Percentiles rank a stretch among this genome's conserved stretches.
These are phyloP conservation scores for Sutorius australiensis DNA, from an alignment of 768 basidiomycete genomes.

Conservation along the genomic window DNA sequence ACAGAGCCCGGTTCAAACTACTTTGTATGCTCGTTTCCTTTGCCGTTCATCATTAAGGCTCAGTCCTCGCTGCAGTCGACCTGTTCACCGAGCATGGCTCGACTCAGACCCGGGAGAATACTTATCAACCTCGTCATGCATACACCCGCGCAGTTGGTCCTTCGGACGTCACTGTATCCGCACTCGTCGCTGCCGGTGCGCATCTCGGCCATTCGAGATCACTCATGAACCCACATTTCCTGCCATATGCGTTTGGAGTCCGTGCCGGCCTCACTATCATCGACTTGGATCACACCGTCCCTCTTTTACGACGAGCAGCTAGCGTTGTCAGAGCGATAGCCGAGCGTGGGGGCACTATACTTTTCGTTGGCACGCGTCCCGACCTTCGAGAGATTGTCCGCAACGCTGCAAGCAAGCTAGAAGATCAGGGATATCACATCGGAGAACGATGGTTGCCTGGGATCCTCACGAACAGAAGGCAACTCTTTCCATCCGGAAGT, in stretches of 20 bases:
- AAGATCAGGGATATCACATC: constrained; percentile 77
- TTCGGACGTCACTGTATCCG: constrained; percentile 73
- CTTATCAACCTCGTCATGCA: constrained; percentile 69
- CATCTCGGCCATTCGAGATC: constrained; percentile 87
- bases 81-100: constrained; percentile 74
- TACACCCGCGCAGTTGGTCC: constrained; percentile 59
- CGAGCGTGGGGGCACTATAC: constrained; percentile 73
- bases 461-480: constrained; percentile 83
- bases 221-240: constrained; percentile 84
- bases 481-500: constrained; percentile 64
- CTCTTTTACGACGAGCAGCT: constrained; percentile 86
- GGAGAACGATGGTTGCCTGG: constrained; percentile 92
- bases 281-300: constrained; percentile 91
- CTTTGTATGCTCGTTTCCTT: constrained; percentile 45
- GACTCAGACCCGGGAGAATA: constrained; percentile 59
- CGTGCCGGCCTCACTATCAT: constrained; percentile 90
- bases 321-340: constrained; percentile 82
- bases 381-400: constrained; percentile 72
- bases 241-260: constrained; percentile 89
- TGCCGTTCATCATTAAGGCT: constrained; percentile 8
- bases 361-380: constrained; percentile 87
- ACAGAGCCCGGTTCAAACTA: constrained; percentile 51
- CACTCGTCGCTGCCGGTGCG: constrained; percentile 88
- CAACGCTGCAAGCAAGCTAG: constrained; percentile 77
- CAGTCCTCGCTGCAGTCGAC: constrained; percentile 42